A percentile compares a stretch with the other conserved stretches of the same genome.
phyloP scores from a whole-genome alignment of 2,329 filamentous ascomycete genomes.

The Neonectria sp. region DNA sequence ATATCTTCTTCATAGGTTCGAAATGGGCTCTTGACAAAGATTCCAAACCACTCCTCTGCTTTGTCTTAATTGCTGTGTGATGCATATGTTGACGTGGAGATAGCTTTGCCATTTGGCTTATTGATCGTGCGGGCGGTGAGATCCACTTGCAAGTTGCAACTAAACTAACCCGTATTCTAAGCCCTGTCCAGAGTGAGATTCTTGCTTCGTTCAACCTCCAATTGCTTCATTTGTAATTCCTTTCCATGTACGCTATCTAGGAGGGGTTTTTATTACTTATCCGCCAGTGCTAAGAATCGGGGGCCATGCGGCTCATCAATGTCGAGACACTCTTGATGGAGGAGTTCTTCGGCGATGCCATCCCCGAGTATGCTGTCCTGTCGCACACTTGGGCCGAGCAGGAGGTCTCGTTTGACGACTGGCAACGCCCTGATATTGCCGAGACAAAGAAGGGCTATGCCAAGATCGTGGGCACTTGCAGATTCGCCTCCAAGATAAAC shows the following conservation, averaged over 20 bases:
- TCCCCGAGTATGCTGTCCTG: conserved; percentile 29
- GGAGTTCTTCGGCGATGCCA: conserved; percentile 25
- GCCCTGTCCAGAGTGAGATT: not conserved
- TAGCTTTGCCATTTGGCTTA: not conserved
- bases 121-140: conserved; percentile 7
- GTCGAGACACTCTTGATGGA: conserved; percentile 29
- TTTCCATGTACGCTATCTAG: not conserved
- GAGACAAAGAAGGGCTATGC: conserved; percentile 22
- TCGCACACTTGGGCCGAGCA: conserved; percentile 34
- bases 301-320: conserved; percentile 31
- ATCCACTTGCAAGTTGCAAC: not conserved
- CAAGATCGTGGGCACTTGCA: conserved; percentile 29
- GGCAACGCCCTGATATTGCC: conserved; percentile 11
- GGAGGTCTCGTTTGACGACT: conserved; percentile 33
- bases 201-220: not conserved
- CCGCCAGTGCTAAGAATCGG: not conserved
- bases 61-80: not conserved
- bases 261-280: not conserved
- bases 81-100: conserved; percentile 2
- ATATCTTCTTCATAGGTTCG: conserved; percentile 5
- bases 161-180: not conserved
- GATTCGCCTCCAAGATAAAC: conserved; percentile 4
- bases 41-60: not conserved
- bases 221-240: no score
- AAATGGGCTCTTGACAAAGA: not conserved